Conservation (phyloP, 305 asterid species). For the Solanum hybrid region DNA sequence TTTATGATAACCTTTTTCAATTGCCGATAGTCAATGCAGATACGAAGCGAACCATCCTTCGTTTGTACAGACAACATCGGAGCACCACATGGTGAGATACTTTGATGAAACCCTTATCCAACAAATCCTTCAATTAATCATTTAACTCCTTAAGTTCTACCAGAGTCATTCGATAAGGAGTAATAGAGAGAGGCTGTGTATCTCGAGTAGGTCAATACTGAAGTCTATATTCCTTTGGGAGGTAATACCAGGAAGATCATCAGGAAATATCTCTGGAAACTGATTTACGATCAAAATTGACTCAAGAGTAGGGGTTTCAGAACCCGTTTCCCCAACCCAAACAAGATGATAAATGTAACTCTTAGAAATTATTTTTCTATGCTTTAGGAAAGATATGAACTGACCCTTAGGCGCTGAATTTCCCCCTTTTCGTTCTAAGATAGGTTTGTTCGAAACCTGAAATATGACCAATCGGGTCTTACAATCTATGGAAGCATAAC, state of each 20-base stretch:
- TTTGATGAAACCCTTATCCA: not conserved
- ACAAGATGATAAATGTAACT: not conserved
- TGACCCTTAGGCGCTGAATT: not conserved
- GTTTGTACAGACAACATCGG: not conserved
- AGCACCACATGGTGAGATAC: not conserved
- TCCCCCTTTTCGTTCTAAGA: not conserved
- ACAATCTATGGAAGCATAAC: not conserved
- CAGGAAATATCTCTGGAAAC: no score
- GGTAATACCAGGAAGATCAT: not conserved
- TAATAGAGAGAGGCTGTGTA: not conserved
- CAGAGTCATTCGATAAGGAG: not conserved
- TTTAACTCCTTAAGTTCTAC: not conserved
- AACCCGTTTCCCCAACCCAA: not conserved
- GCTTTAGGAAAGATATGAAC: not conserved
- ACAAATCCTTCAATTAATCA: not conserved
- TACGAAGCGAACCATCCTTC: not conserved
- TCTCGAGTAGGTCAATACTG: not conserved
- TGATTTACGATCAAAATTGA: not conserved
- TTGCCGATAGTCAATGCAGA: not conserved
- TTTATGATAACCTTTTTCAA: not conserved
- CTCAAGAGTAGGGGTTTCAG: not conserved
- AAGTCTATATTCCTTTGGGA: not conserved
- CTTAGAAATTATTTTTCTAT: not conserved
- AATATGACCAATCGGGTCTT: not conserved
- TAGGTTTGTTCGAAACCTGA: not conserved